Conservation (phyloP, 495 filamentous ascomycete species). For the Darksidea phi region DNA sequence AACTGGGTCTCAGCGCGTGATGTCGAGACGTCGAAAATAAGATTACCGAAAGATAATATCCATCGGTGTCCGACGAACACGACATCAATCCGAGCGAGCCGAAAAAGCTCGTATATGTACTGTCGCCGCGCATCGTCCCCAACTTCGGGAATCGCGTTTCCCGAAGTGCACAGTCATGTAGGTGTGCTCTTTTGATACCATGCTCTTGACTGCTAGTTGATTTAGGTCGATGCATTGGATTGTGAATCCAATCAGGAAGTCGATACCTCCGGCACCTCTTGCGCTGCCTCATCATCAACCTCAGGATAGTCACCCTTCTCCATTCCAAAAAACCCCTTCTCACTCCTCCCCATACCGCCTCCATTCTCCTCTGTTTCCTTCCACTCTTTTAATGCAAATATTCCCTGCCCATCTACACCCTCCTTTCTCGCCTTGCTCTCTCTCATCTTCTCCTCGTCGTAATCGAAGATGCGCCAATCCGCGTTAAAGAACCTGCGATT, state of each 20-base stretch:
- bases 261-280: conserved; percentile 1
- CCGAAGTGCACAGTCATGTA: neutral
- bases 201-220: neutral
- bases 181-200: neutral
- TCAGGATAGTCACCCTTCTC: conserved; percentile 29
- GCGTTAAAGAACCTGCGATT: conserved; percentile 55
- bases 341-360: conserved; percentile 38
- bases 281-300: conserved; percentile 12
- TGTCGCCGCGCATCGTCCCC: too few species aligned
- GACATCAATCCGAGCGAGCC: too few species aligned
- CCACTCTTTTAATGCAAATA: conserved; percentile 37
- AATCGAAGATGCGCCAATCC: conserved; percentile 63
- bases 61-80: too few species aligned
- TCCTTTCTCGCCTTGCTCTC: conserved; percentile 14
- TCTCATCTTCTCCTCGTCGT: conserved; percentile 43
- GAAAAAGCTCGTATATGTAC: too few species aligned
- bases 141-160: too few species aligned
- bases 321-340: conserved; percentile 29
- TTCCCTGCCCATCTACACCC: conserved; percentile 12
- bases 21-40: too few species aligned
- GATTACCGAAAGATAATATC: too few species aligned
- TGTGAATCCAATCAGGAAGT: neutral
- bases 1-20: too few species aligned
- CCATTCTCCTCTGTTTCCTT: conserved; percentile 38
- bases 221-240: neutral